These are phyloP conservation scores for Ampelocalamus luodianensis DNA, from an alignment of 176 grass and related monocot genomes.

Conservation along the genomic window DNA sequence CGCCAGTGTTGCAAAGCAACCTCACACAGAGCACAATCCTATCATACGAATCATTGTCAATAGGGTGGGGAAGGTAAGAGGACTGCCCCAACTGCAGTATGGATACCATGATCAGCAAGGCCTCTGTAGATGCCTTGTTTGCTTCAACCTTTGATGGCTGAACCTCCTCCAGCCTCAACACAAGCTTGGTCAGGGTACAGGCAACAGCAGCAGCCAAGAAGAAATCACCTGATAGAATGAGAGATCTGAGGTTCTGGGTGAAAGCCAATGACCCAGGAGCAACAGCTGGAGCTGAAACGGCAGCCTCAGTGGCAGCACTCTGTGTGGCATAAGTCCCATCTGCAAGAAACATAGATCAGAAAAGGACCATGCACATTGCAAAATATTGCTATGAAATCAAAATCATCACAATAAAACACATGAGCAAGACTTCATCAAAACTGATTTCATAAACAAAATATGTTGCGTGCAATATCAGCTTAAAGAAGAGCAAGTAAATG, in stretches of 20 bases:
- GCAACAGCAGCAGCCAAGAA: slow-evolving; percentile 54
- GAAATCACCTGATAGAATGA: slow-evolving; percentile 73
- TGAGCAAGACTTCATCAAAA: not conserved
- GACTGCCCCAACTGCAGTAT: slow-evolving; percentile 60
- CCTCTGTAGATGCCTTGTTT: slow-evolving; percentile 58
- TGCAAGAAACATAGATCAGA: slow-evolving; percentile 33
- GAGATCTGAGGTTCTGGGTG: slow-evolving; percentile 58
- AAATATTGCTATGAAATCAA: not conserved
- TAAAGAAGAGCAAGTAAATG: not conserved
- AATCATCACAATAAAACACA: not conserved
- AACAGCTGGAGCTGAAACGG: slow-evolving; percentile 43
- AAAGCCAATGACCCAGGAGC: slow-evolving; percentile 42
- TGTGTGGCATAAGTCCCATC: slow-evolving; percentile 78
- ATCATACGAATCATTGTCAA: slow-evolving; percentile 62
- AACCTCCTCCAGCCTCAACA: slow-evolving; percentile 64
- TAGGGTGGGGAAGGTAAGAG: slow-evolving; percentile 56
- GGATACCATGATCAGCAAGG: slow-evolving; percentile 61
- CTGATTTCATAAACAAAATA: not conserved
- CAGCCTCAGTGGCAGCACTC: slow-evolving; percentile 62
- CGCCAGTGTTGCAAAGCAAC: slow-evolving; percentile 64
- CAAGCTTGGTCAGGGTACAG: slow-evolving; percentile 61
- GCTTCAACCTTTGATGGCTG: slow-evolving; percentile 52
- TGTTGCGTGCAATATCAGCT: not conserved
- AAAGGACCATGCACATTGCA: not conserved
- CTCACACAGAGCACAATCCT: slow-evolving; percentile 68